Evolutionary conservation across 2,329 filamentous ascomycete genomes (phyloP), one percentile per base, ranked within the genome.

Genomic region (Cercospora janseana): DNA sequence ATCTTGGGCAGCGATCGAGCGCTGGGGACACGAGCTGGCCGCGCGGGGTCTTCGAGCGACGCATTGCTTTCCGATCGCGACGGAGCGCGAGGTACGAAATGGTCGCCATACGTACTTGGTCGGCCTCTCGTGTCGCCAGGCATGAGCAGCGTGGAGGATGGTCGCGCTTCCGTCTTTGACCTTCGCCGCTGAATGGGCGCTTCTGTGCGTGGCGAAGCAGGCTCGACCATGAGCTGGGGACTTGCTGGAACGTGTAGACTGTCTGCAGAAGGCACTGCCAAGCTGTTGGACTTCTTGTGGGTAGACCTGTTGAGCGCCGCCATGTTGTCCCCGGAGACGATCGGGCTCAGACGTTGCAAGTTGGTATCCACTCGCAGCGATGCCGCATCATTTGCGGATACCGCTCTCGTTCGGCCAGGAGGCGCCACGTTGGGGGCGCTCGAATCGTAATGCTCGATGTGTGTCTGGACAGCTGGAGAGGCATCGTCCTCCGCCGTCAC

Each of bases 341-440:
- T 45, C 2, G 54, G 52, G 15, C 47, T 50, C 26, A 55, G 29
- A 10, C 29, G 42, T 6, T 52, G 55, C 7, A 62, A 37, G 21
- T 65, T 60, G 9, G 67, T 68, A 53, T 79, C 73, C 3, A 79
- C 59, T 18, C 66, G 70, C 23, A 78, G 60, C 8, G 69, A 68
- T 24, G 73, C 67, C 2, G 78, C 76, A 63, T 80, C 79, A 55
- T 82, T 82, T 3, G 79, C 76, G 12, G 82, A 83, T 2, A 83
- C 79, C 16, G 82, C 81, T 54, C 81, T 70, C 13, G 28, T 53
- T n/a, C 51, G 51, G 43, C 64, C 55, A 5, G 53, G 57, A 12
- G 62, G 60, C 12, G 60, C 61, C 8, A 60, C 59, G 12, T 50
- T 50, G 15, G 60, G 59, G 13, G 38, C 34, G 23, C 51, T 41